These are phyloP conservation scores for Epichloe coenophiala DNA, from an alignment of 2,329 filamentous ascomycete genomes.

Conservation along the genomic window DNA sequence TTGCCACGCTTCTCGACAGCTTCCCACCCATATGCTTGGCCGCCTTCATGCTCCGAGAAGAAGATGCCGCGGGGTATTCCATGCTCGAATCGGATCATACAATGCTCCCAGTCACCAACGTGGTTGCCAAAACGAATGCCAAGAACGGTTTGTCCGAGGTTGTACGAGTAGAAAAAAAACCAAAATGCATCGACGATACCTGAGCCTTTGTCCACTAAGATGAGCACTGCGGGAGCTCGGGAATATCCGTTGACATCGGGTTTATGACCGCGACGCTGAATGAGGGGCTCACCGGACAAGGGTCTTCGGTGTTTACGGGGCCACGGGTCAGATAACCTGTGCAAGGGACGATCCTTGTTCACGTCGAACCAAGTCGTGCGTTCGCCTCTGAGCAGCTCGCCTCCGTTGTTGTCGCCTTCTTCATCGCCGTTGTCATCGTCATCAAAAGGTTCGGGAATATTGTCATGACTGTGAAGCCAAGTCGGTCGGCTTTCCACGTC, in stretches of 20 bases:
- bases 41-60: slow-evolving; percentile 83
- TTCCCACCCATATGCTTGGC: slow-evolving; percentile 75
- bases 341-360: slow-evolving; percentile 34
- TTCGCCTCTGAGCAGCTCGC: slow-evolving; percentile 14
- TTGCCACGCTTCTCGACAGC: slow-evolving; percentile 64
- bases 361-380: slow-evolving; percentile 40
- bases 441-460: slow-evolving; percentile 49
- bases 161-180: slow-evolving; percentile 99
- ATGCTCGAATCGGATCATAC: slow-evolving; percentile 76
- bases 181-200: slow-evolving; percentile 90
- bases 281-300: slow-evolving; percentile 9
- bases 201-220: slow-evolving; percentile 78
- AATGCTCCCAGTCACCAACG: slow-evolving; percentile 96
- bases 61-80: slow-evolving; percentile 76
- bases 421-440: slow-evolving; percentile 25
- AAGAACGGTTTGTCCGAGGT: slow-evolving; percentile 81
- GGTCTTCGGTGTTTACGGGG: slow-evolving; percentile 13
- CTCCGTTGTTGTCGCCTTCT: slow-evolving; percentile 15
- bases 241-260: slow-evolving; percentile 57
- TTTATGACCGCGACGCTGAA: slow-evolving; percentile 26
- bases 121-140: slow-evolving; percentile 92
- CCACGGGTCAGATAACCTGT: slow-evolving; percentile 37
- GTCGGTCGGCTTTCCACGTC: slow-evolving; percentile 71
- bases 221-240: slow-evolving; percentile 67
- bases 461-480: slow-evolving; percentile 70